These are phyloP conservation scores for Phytopythium cucurbitacearum DNA, from an alignment of 352 stramenopile species.

Conservation along the genomic window DNA sequence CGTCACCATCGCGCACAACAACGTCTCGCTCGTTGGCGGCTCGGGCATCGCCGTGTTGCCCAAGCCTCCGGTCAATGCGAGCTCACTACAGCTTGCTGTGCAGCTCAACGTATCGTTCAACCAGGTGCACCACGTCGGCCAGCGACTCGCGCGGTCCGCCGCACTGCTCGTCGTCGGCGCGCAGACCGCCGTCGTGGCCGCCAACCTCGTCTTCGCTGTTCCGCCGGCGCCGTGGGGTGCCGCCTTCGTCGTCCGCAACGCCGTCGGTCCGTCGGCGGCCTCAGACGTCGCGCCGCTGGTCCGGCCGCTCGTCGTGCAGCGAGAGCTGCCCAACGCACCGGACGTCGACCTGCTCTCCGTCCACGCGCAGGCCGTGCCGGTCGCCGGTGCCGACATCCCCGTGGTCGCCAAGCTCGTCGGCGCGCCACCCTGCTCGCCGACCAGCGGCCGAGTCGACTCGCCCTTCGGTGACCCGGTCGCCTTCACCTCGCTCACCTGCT, in stretches of 20 bases:
- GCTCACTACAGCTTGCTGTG: constrained; percentile 20
- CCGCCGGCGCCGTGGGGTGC: constrained; percentile 10
- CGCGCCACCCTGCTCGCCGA: constrained; percentile 34
- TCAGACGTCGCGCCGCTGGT: constrained; percentile 22
- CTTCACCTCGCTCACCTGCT: constrained; percentile 58
- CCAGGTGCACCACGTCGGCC: constrained; percentile 66
- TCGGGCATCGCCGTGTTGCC: constrained; percentile 46
- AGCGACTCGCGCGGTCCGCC: constrained; percentile 38
- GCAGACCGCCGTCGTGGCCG: constrained; percentile 37
- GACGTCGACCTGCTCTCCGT: constrained; percentile 28
- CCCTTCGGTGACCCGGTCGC: constrained; percentile 38
- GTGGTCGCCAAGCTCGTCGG: constrained; percentile 66
- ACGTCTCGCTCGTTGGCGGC: constrained; percentile 57
- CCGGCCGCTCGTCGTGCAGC: constrained; percentile 12
- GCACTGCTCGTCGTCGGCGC: constrained; percentile 52
- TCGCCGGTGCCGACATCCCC: constrained; percentile 55
- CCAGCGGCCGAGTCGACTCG: constrained; percentile 38
- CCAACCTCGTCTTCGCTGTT: constrained; percentile 59
- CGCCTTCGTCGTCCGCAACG: constrained; percentile 39
- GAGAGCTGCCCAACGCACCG: neutral
- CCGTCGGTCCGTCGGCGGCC: constrained; percentile 27
- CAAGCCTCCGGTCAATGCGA: neutral
- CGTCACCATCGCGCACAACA: constrained; percentile 62
- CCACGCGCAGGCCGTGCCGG: constrained; percentile 27
- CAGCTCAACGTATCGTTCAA: constrained; percentile 63